Evolutionary conservation across 2,329 filamentous ascomycete genomes (phyloP).

Genomic region (Venturia carpophila): DNA sequence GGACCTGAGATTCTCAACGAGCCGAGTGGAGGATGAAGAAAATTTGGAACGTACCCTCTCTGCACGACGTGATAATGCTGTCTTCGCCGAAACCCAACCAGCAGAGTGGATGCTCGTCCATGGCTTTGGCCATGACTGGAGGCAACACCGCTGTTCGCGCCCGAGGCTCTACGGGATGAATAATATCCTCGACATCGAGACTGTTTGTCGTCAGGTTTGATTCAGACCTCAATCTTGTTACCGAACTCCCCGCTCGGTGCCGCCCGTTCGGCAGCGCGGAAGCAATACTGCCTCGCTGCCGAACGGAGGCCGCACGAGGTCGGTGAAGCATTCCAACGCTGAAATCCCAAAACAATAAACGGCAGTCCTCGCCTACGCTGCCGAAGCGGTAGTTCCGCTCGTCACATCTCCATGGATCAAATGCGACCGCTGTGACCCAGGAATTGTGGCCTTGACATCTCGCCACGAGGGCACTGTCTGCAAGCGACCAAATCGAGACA

Average conservation of each 20-base stretch:
- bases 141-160: slow-evolving; percentile 77
- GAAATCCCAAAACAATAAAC: slow-evolving; percentile 92
- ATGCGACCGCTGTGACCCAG: slow-evolving; percentile 88
- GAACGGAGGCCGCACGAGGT: slow-evolving; percentile 63
- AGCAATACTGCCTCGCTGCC: slow-evolving; percentile 48
- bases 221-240: slow-evolving; percentile 46
- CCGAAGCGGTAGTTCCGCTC: slow-evolving; percentile 93
- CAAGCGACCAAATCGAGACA: slow-evolving; percentile 89
- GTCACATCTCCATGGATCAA: slow-evolving; percentile 95
- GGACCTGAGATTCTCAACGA: neutral
- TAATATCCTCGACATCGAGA: slow-evolving; percentile 50
- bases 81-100: slow-evolving; percentile 94
- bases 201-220: slow-evolving; percentile 8
- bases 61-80: slow-evolving; percentile 85
- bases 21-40: neutral
- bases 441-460: slow-evolving; percentile 92
- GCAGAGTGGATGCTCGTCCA: slow-evolving; percentile 78
- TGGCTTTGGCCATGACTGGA: slow-evolving; percentile 65
- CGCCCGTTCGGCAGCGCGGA: slow-evolving; percentile 46
- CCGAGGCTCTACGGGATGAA: slow-evolving; percentile 79
- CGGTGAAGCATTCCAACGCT: slow-evolving; percentile 92
- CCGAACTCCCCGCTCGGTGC: slow-evolving; percentile 54
- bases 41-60: slow-evolving; percentile 50
- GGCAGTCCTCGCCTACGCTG: slow-evolving; percentile 88
- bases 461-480: slow-evolving; percentile 76